Evolutionary conservation across 768 basidiomycete species (phyloP), one percentile per base, ranked within the genome.

Genomic region (Tremella fuciformis): DNA sequence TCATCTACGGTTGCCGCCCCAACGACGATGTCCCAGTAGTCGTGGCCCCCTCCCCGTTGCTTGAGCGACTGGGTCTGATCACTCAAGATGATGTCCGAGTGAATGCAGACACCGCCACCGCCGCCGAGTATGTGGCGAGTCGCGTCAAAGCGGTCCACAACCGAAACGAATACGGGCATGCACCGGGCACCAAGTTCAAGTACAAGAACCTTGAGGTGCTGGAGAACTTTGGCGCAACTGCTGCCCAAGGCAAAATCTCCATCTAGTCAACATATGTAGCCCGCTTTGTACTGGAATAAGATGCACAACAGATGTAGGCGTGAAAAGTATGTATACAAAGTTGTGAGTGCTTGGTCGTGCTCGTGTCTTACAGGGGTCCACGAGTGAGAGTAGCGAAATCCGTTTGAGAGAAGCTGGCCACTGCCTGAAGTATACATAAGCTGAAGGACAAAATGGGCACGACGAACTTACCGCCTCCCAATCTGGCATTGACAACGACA

Each of bases 101-200:
- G 9, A 55, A 58, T 15, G 25, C 39, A 22, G 37, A 42, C 3
- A 55, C 55, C 7, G 61, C 51, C 0, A 66, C 65, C 0, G 65
- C 65, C 15, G 61, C 56, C 13, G 65, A 66, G 38, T 63, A 66
- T 41, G 59, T 66, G 3, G 59, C 59, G 8, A 42, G 40, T 22
- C 58, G 65, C 18, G 65, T 66, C 40, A 66, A 63, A 41, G 65
- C 65, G n/a, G 65, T 66, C 8, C 65, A 63, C 29, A 62, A 34
- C 16, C 21, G 34, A 0, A 22, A 41, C 13, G 63, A 61, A 21
- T 66, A 66, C 37, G 65, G 65, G 21, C 47, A 53, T 18, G 58
- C 61, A 8, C 59, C 65, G 1, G 65, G 65, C 2, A 63, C 65
- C 13, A 66, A 66, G 51, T 66, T 65, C 62, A 63, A 63, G 39